Conservation (phyloP, 495 filamentous ascomycete genomes). For the Glonium stellatum region DNA sequence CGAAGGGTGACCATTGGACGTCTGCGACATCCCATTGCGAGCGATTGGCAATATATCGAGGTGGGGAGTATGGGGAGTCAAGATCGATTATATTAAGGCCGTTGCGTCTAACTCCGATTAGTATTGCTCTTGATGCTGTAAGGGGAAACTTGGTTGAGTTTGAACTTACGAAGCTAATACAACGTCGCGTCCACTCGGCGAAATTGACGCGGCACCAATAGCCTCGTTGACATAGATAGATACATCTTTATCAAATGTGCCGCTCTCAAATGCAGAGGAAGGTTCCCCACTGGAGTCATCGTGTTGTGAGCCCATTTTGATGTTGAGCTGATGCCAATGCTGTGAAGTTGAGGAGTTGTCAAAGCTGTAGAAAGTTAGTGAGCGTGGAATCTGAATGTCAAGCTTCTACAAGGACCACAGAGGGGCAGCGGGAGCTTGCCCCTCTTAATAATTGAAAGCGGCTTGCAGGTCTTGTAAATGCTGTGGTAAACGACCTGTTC, state of each 20-base stretch:
- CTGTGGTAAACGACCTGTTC: too few relatives aligned
- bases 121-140: not conserved
- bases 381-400: too few relatives aligned
- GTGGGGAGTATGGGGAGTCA: conserved; percentile 83
- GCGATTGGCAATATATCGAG: conserved; percentile 76
- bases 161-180: conserved; percentile 72
- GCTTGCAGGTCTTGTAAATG: too few relatives aligned
- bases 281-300: conserved; percentile 6
- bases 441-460: too few relatives aligned
- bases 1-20: conserved; percentile 95
- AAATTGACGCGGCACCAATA: conserved; percentile 74
- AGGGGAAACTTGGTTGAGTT: not conserved
- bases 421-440: too few relatives aligned
- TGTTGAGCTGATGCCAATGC: too few relatives aligned
- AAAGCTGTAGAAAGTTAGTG: too few relatives aligned
- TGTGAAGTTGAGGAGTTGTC: too few relatives aligned
- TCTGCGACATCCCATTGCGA: conserved; percentile 96
- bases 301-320: not conserved
- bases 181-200: conserved; percentile 85
- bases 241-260: conserved; percentile 78
- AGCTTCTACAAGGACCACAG: too few relatives aligned
- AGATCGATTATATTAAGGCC: conserved; percentile 91
- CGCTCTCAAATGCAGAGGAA: conserved; percentile 69
- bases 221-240: conserved; percentile 77
- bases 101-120: conserved; percentile 46